Base-by-base conservation (phyloP, 371 early-diverging fungal species). In the Vairimorpha necatrix region DNA sequence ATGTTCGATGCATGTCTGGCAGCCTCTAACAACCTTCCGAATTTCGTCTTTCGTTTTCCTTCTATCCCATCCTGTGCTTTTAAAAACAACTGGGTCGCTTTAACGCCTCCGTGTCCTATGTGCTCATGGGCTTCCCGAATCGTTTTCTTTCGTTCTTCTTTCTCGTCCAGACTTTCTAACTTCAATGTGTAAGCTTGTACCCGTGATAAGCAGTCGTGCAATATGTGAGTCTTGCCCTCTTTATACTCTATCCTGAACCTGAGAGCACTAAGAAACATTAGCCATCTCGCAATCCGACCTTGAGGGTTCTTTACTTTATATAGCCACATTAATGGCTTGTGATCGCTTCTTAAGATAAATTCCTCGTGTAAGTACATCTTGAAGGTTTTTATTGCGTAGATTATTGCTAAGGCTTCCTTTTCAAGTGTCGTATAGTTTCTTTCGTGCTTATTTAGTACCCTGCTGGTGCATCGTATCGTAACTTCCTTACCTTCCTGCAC, bases 331-430 rank as follows among this genome's bases (percentile, higher is more conserved):
- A 70, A 38, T 6, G 70, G 33, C 28, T 30, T 54, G 30, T 70
- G 70, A 32, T 70, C 70, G 2, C 67, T 70, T 70, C 34, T 70
- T 3, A 70, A 4, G 65, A 34, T 26, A 63, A 70, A 70, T 68
- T 63, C 38, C 39, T 11, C 20, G 13, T 32, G 67, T 26, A 70
- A 26, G 26, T 70, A 70, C 20, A 56, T 7, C 20, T 24, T 65
- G 32, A 67, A 70, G 7, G 65, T 62, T 24, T 70, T 32, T 4
- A 70, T 24, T 2, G 67, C 24, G n/a, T 68, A 56, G 18, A 70
- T 32, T 9, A 70, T 26, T 2, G 68, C 70, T 24, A 70, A 30
- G 11, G 6, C 14, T 26, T 70, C 70, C 39, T 60, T 26, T 6
- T 70, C 70, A 13, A 67, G 65, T 6, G 24, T 24, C 3, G 22